phyloP scores from a whole-genome alignment of 2,329 filamentous ascomycete genomes.

The Sporothrix schenckii region DNA sequence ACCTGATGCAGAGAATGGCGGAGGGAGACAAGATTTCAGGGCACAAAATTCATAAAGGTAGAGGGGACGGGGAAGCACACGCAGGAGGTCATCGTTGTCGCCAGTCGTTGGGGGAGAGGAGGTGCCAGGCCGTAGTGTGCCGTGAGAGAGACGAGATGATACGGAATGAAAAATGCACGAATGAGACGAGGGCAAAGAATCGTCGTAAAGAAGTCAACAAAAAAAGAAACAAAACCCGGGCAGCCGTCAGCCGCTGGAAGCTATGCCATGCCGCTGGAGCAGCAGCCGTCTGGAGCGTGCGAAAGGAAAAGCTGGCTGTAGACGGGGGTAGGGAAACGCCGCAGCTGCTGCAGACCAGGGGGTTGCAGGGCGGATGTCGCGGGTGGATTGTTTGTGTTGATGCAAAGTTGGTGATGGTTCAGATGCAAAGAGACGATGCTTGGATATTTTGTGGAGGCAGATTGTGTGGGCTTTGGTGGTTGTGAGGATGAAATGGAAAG shows the following conservation, averaged over 20 bases:
- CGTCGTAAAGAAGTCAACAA: too few species aligned
- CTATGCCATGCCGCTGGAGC: slow-evolving; percentile 12
- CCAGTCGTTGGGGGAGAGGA: neutral
- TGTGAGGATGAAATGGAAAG: slow-evolving; percentile 21
- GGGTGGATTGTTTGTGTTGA: neutral
- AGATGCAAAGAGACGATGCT: slow-evolving; percentile 18
- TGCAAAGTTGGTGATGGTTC: neutral
- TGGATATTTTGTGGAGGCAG: slow-evolving; percentile 10
- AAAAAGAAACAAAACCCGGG: neutral
- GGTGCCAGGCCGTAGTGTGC: neutral
- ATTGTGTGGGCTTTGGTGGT: slow-evolving; percentile 2
- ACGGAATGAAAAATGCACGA: neutral
- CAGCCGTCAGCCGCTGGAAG: neutral
- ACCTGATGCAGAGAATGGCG: neutral
- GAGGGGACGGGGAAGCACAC: slow-evolving; percentile 8
- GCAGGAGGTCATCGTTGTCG: slow-evolving; percentile 28
- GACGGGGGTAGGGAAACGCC: neutral
- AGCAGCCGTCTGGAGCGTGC: neutral
- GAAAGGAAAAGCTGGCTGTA: neutral
- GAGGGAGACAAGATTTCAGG: slow-evolving; percentile 16
- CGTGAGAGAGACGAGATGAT: neutral
- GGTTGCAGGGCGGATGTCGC: neutral
- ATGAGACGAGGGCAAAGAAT: neutral
- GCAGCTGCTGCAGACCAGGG: neutral
- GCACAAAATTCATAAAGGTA: slow-evolving; percentile 24